Evolutionary conservation across 495 filamentous ascomycete species (phyloP), one percentile per base, ranked within the genome.

Genomic region (Letharia lupina): DNA sequence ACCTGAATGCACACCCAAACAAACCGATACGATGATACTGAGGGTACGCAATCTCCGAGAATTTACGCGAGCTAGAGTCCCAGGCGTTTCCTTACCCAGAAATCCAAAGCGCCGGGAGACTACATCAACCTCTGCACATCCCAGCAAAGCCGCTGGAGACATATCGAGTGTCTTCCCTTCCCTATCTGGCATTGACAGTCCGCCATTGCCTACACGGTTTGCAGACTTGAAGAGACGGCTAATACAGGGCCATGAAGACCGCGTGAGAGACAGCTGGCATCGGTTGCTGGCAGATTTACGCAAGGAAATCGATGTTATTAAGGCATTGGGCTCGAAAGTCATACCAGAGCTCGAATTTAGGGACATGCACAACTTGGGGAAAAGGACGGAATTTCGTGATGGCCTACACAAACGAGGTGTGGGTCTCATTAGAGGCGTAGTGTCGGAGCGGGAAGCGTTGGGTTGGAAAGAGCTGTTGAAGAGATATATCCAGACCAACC

Each of bases 161-260:
- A 96, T 96, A 61, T 91, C 89, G 0, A 89, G 89, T 65, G 83
- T 91, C 9, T 96, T 96, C 65, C 88, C 87, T 4, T 92, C 89
- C 23, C 79, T 96, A 31, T 90, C 89, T 0, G 89, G 90, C 18
- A 79, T 81, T 41, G 75, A 82, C 28, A 79, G 83, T 7, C 73
- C 82, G 50, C 88, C 89, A 7, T 80, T 96, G 1, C 87, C 89
- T 0, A 73, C 83, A 50, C 82, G 91, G 8, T 96, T 91, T 71
- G 85, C 85, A 31, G 79, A 88, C n/a, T 78, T 94, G n/a, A 96
- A 96, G 70, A 70, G 71, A 12, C 72, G 77, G 5, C 77, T 93
- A 4, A 84, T 90, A 28, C 65, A 75, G 12, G 87, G 86, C 13
- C 83, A 85, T 71, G 87, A 90, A 72, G 78, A 84, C 13, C 78